Evolutionary conservation across 2,329 filamentous ascomycete genomes (phyloP).

Genomic region (Orbilia javanica): DNA sequence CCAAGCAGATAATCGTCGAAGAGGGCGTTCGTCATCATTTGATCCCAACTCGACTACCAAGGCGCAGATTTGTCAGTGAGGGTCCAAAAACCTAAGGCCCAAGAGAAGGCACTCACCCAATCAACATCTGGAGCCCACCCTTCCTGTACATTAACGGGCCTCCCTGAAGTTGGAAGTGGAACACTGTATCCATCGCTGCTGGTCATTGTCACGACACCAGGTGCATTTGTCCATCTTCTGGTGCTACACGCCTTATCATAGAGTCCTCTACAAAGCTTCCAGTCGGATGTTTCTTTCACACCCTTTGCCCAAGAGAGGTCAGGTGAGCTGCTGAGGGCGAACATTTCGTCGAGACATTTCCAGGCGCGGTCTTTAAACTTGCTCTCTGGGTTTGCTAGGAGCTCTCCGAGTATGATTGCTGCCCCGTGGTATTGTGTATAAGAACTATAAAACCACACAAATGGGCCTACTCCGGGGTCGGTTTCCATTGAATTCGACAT

Average conservation of each 20-base stretch:
- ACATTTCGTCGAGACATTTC: conserved; percentile 54
- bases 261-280: conserved; percentile 50
- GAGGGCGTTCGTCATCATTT: conserved; percentile 57
- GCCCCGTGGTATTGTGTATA: conserved; percentile 56
- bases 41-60: conserved; percentile 51
- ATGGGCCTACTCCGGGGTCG: conserved; percentile 55
- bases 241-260: conserved; percentile 54
- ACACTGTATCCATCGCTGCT: conserved; percentile 50
- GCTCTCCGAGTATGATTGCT: conserved; percentile 50
- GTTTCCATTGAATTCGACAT: conserved; percentile 58
- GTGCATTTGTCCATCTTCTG: conserved; percentile 33
- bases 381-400: conserved; percentile 46
- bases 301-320: conserved; percentile 52
- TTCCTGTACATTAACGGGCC: conserved; percentile 23
- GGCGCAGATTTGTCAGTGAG: not conserved
- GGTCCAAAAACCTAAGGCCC: not conserved
- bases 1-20: conserved; percentile 54
- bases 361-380: conserved; percentile 46
- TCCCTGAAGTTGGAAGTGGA: conserved; percentile 46
- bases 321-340: conserved; percentile 43
- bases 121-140: conserved; percentile 45
- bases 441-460: conserved; percentile 55
- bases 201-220: conserved; percentile 46
- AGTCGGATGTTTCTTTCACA: conserved; percentile 29
- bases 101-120: conserved; percentile 33